Conservation (phyloP, 371 early-diverging fungal species). For the Basidiobolus heterosporus region DNA sequence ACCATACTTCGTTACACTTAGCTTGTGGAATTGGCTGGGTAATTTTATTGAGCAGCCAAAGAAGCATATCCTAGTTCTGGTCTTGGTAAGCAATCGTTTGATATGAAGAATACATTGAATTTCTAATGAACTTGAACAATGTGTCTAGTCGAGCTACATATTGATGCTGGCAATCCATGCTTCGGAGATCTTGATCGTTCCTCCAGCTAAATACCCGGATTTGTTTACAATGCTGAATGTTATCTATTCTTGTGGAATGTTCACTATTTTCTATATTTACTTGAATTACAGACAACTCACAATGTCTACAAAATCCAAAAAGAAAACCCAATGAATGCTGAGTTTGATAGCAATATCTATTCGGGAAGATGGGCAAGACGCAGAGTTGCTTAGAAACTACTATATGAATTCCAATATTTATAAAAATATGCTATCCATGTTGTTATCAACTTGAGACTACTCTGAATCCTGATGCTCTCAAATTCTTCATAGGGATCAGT, state of each 20-base stretch:
- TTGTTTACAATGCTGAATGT: constrained; percentile 63
- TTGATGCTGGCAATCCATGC: constrained; percentile 38
- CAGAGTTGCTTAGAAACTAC: too few relatives aligned
- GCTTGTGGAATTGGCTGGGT: constrained; percentile 41
- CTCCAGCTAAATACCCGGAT: constrained; percentile 63
- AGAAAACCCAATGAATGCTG: too few relatives aligned
- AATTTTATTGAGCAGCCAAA: neutral
- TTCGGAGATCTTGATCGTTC: constrained; percentile 28
- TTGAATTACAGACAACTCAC: constrained; percentile 42
- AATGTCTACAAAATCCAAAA: neutral
- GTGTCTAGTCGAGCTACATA: constrained; percentile 21
- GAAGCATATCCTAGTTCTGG: neutral
- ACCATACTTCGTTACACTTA: constrained; percentile 35
- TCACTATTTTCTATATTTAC: constrained; percentile 36
- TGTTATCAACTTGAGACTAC: too few relatives aligned
- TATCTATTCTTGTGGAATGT: constrained; percentile 42
- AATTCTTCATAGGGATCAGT: too few relatives aligned
- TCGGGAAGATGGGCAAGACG: too few relatives aligned
- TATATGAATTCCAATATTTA: too few relatives aligned
- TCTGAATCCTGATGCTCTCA: too few relatives aligned
- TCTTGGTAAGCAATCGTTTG: neutral
- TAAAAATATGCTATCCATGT: too few relatives aligned
- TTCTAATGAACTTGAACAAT: neutral
- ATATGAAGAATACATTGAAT: neutral
- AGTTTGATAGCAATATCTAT: too few relatives aligned